These are phyloP conservation scores for Knufia petricola DNA, from an alignment of 2,329 filamentous ascomycete species.

Conservation along the genomic window DNA sequence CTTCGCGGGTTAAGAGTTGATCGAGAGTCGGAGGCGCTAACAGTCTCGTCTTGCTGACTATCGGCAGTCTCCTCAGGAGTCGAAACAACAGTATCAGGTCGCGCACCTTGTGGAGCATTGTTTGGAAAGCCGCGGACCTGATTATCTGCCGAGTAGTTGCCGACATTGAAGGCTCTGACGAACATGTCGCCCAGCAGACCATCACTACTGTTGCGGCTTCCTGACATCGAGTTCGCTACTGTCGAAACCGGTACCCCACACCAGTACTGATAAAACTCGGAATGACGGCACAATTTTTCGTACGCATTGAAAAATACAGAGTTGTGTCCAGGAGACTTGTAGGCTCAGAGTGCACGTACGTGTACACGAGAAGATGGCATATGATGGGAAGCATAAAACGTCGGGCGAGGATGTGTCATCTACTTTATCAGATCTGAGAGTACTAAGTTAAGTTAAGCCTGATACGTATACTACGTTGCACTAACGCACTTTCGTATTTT, in stretches of 20 bases:
- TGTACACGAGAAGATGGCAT: no score
- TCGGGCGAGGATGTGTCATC: no score
- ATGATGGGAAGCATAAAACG: no score
- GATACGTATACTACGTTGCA: no score
- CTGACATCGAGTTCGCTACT: neutral
- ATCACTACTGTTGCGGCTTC: neutral
- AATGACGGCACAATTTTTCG: neutral
- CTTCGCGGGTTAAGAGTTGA: slow-evolving; percentile 31
- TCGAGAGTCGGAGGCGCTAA: neutral
- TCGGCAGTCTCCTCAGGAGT: neutral
- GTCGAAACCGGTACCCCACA: neutral
- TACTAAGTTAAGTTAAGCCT: no score
- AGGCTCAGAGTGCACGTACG: no score
- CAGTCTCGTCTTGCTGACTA: neutral
- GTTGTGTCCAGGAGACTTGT: neutral
- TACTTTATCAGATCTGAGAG: no score
- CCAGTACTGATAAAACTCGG: neutral
- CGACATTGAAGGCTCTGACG: slow-evolving; percentile 2
- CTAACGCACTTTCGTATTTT: no score
- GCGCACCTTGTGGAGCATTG: neutral
- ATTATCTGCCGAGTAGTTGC: neutral
- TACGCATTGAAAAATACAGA: neutral
- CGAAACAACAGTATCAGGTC: neutral
- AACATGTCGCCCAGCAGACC: slow-evolving; percentile 1
- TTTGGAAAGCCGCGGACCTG: neutral